A percentile compares a stretch with the other conserved stretches of the same genome.
phyloP scores from a whole-genome alignment of 148 eudicot genomes.

The Vaccinium macrocarpon region DNA sequence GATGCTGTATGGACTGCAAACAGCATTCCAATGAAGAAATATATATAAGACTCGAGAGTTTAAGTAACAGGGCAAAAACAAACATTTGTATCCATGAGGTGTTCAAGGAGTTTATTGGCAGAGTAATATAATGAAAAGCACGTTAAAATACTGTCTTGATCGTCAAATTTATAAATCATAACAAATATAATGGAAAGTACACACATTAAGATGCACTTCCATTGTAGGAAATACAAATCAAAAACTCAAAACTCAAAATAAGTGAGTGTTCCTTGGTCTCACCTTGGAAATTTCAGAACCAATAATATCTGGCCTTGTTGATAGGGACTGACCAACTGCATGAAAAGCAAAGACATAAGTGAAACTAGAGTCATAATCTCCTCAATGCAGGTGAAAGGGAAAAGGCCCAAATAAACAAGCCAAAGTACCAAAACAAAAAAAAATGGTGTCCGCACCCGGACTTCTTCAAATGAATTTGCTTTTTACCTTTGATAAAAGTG shows the following conservation, averaged over 20 bases:
- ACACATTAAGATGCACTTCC: conserved; percentile 5
- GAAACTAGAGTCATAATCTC: conserved; percentile 15
- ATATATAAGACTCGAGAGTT: not conserved
- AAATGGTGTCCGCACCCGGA: not conserved
- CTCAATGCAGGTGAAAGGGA: not conserved
- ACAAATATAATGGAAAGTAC: not conserved
- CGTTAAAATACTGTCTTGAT: not conserved
- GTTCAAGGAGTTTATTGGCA: not conserved
- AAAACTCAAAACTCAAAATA: not conserved
- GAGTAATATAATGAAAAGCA: not conserved
- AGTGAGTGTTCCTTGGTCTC: conserved; percentile 18
- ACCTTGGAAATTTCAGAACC: conserved; percentile 86
- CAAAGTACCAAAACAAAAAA: conserved; percentile 1
- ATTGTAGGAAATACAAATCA: not conserved
- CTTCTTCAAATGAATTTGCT: conserved; percentile 8
- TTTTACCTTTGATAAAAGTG: conserved; percentile 82
- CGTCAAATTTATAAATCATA: not conserved
- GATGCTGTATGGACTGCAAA: not conserved
- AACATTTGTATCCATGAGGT: not conserved
- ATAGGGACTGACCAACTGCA: conserved; percentile 98
- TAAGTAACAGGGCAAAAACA: not conserved
- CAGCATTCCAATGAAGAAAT: not conserved
- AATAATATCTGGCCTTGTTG: conserved; percentile 95
- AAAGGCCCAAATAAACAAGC: conserved; percentile 10
- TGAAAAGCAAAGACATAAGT: conserved; percentile 26